Evolutionary conservation across 176 grass and related monocot genomes (phyloP).

Genomic region (Stipa capillata): DNA sequence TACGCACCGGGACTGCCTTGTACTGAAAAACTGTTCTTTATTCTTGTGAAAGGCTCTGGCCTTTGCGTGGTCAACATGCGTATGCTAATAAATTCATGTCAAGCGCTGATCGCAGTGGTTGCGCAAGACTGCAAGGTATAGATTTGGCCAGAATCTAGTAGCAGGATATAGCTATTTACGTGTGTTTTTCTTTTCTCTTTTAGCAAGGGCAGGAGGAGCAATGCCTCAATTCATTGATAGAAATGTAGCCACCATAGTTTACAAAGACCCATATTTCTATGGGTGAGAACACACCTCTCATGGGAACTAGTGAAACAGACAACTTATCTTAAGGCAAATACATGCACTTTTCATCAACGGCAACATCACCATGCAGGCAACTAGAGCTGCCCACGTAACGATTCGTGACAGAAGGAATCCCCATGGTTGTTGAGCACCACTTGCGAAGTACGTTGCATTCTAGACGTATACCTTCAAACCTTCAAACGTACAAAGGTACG

Average conservation of each 20-base stretch:
- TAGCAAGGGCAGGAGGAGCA: background rate
- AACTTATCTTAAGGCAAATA: background rate
- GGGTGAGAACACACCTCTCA: too few relatives aligned
- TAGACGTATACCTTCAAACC: background rate
- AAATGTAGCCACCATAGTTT: background rate
- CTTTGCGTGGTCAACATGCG: constrained; percentile 4
- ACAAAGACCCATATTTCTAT: too few relatives aligned
- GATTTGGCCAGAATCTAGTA: background rate
- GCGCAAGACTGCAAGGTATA: background rate
- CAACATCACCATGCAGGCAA: background rate
- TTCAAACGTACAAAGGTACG: background rate
- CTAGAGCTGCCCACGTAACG: constrained; percentile 3
- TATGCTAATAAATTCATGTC: background rate
- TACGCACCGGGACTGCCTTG: background rate
- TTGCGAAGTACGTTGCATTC: background rate
- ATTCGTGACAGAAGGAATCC: constrained; percentile 15
- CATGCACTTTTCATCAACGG: background rate
- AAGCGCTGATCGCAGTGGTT: background rate
- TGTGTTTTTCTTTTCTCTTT: too few relatives aligned
- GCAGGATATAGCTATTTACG: background rate
- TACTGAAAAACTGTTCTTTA: background rate
- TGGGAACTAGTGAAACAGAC: background rate
- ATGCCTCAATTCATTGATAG: background rate
- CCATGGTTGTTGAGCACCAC: constrained; percentile 4
- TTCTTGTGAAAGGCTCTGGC: background rate